Percentiles rank a stretch among this genome's conserved stretches.
Conservation (phyloP, 257 asterid species). For the Penstemon barbatus region DNA sequence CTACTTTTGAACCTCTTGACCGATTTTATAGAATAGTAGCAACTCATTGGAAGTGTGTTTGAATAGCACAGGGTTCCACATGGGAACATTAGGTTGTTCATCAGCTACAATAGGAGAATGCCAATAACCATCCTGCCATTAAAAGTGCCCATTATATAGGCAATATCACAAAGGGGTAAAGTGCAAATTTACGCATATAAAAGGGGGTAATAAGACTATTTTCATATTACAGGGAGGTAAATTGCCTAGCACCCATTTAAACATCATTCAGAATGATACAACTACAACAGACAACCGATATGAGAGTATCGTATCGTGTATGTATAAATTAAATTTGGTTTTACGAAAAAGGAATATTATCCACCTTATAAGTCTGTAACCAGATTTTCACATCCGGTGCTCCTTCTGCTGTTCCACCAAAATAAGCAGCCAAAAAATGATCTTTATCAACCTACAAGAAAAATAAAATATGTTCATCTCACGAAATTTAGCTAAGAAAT, state of each 20-base stretch:
- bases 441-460: constrained; percentile 63
- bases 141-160: neutral
- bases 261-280: neutral
- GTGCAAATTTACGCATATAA: neutral
- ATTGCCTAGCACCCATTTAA: neutral
- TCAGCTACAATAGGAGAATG: constrained; percentile 74
- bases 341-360: neutral
- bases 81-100: constrained; percentile 64
- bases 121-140: constrained; percentile 76
- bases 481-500: constrained; percentile 2
- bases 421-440: constrained; percentile 83
- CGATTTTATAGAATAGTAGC: constrained; percentile 81
- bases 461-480: constrained; percentile 16
- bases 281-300: neutral
- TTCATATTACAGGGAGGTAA: neutral
- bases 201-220: neutral
- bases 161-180: neutral
- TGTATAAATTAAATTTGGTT: constrained; percentile 6
- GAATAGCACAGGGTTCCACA: constrained; percentile 95
- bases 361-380: constrained; percentile 82
- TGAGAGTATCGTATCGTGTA: neutral
- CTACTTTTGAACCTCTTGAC: constrained; percentile 90
- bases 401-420: constrained; percentile 90
- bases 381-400: constrained; percentile 91
- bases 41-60: constrained; percentile 68